phyloP scores from a whole-genome alignment of 208 protist species.

The Acanthamoeba sp. region DNA sequence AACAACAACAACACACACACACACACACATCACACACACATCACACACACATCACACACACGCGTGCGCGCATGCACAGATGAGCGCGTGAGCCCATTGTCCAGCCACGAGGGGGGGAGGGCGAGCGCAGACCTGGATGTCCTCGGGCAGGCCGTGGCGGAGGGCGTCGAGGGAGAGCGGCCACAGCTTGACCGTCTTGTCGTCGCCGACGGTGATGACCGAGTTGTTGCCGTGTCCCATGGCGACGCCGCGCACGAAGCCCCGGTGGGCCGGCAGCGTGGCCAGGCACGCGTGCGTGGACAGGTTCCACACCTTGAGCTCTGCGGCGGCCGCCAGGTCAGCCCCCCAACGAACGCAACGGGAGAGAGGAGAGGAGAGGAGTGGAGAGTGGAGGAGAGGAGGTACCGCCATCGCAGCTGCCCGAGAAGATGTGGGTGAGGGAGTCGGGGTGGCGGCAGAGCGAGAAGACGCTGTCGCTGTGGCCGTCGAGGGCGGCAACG shows the following conservation, averaged over 20 bases:
- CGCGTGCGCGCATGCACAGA: too few relatives aligned
- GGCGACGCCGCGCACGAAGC: constrained; percentile 95
- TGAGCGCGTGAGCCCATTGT: background rate
- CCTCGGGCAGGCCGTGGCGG: background rate
- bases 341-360: too few relatives aligned
- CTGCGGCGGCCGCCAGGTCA: too few relatives aligned
- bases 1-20: constrained; percentile 80
- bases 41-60: too few relatives aligned
- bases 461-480: constrained; percentile 85
- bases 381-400: background rate
- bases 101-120: constrained; percentile 63
- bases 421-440: constrained; percentile 84
- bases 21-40: too few relatives aligned
- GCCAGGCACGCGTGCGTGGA: background rate
- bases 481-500: constrained; percentile 86
- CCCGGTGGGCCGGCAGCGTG: constrained; percentile 91
- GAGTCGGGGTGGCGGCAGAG: constrained; percentile 75
- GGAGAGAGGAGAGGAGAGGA: too few relatives aligned
- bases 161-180: constrained; percentile 56
- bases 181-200: constrained; percentile 98
- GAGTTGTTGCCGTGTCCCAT: constrained; percentile 93
- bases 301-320: constrained; percentile 79
- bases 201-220: constrained; percentile 95
- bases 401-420: constrained; percentile 67
- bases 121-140: constrained; percentile 4